phyloP scores from a whole-genome alignment of 2,329 filamentous ascomycete species.

The Neonectria magnoliae region DNA sequence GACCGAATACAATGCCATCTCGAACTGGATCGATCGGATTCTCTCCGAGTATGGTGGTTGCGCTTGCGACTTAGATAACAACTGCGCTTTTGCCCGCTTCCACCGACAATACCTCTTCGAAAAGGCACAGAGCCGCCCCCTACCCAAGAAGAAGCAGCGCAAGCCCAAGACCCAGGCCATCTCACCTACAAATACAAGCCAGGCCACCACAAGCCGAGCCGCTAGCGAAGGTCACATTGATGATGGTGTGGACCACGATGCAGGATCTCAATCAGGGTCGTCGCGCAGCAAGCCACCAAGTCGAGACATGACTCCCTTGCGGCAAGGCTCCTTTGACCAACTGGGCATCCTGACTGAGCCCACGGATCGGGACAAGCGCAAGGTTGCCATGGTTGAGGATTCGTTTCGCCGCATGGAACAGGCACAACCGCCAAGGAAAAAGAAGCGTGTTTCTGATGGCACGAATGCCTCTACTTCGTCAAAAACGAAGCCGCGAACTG shows the following conservation, averaged over 20 bases:
- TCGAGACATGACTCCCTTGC: constrained; percentile 70
- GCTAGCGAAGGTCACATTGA: constrained; percentile 70
- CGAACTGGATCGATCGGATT: constrained; percentile 73
- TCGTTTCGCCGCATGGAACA: constrained; percentile 71
- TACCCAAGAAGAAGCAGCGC: constrained; percentile 61
- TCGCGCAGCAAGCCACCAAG: constrained; percentile 73
- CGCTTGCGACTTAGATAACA: constrained; percentile 73
- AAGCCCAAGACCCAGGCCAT: constrained; percentile 66
- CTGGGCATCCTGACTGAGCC: constrained; percentile 70
- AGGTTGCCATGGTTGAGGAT: constrained; percentile 73
- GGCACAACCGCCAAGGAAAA: constrained; percentile 66
- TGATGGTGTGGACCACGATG: constrained; percentile 64
- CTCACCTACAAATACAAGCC: constrained; percentile 70
- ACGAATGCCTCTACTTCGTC: constrained; percentile 47
- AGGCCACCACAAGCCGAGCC: constrained; percentile 71
- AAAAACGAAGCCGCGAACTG: constrained; percentile 54
- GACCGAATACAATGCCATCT: constrained; percentile 68
- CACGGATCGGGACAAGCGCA: constrained; percentile 74
- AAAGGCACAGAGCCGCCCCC: constrained; percentile 54
- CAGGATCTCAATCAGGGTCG: constrained; percentile 56
- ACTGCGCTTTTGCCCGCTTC: constrained; percentile 72
- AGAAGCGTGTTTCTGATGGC: constrained; percentile 70
- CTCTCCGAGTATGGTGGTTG: constrained; percentile 83
- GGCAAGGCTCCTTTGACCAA: constrained; percentile 69
- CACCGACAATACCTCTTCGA: constrained; percentile 64